Percentiles rank a stretch among this genome's conserved stretches.
Evolutionary conservation across 1,284 basidiomycete genomes (phyloP).

Genomic region (Leccinum angustisporum): DNA sequence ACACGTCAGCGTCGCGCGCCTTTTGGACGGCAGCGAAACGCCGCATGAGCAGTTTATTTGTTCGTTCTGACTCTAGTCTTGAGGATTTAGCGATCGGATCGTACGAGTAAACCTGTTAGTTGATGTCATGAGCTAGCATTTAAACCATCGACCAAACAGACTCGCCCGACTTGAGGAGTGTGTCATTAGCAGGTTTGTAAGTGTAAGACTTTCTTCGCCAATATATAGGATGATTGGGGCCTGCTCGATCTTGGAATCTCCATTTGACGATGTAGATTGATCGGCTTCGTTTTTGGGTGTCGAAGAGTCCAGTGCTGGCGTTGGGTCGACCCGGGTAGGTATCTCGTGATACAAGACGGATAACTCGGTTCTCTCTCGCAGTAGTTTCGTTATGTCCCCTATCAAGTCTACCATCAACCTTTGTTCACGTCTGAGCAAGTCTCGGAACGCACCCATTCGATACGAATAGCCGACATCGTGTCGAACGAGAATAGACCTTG

Average conservation of each 20-base stretch:
- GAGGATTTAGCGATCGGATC: slow-evolving; percentile 56
- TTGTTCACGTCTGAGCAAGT: background rate
- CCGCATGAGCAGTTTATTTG: slow-evolving; percentile 88
- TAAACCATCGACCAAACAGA: background rate
- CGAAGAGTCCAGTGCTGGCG: background rate
- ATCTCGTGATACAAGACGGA: slow-evolving; percentile 22
- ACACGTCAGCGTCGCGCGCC: slow-evolving; percentile 90
- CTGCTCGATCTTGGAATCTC: slow-evolving; percentile 1
- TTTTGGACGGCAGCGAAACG: slow-evolving; percentile 88
- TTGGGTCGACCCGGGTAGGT: slow-evolving; percentile 21
- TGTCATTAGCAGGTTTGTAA: slow-evolving; percentile 88
- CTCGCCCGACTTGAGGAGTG: slow-evolving; percentile 47
- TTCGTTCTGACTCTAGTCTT: slow-evolving; percentile 59
- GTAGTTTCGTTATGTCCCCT: slow-evolving; percentile 38
- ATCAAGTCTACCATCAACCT: slow-evolving; percentile 17
- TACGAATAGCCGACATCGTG: slow-evolving; percentile 87
- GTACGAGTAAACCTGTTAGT: slow-evolving; percentile 70
- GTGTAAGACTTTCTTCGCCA: slow-evolving; percentile 77
- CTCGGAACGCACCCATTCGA: slow-evolving; percentile 48
- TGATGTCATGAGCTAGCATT: background rate
- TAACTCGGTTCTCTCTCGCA: slow-evolving; percentile 25
- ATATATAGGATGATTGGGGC: slow-evolving; percentile 70
- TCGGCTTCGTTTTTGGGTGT: background rate
- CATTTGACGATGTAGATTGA: background rate
- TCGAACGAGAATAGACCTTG: slow-evolving; percentile 50